Evolutionary conservation across 192 early-diverging fungal genomes (phyloP), one percentile per base, ranked within the genome.

Genomic region (Oehlia diaphana): DNA sequence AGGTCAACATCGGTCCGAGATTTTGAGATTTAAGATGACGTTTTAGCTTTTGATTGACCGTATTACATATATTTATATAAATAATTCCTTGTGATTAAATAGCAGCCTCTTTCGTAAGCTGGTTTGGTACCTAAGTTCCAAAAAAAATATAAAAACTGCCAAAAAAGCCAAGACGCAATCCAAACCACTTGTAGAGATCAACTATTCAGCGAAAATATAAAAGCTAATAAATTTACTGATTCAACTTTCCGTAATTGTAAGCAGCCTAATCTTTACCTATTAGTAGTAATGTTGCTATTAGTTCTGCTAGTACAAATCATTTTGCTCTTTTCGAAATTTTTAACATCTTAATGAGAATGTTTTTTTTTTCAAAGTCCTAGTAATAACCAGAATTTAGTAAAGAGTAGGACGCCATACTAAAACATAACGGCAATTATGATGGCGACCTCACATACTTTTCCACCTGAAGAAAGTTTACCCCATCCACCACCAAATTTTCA

Each of bases 361-460:
- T 58, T 58, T 58, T 58, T 58, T 58, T 58, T 58, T 58, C 53
- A 58, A 50, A 58, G 53, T 58, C 53, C 19, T 58, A 58, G 19
- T 21, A 58, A 58, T 58, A 19, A 70, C 68, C 33, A 44, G 68
- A 70, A 70, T 44, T 70, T 70, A 70, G 68, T 10, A 70, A 4
- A 70, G 6, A 66, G 21, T n/a, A 63, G 74, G 74, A 39, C 35
- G 74, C 62, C 74, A 61, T 76, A 76, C 14, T 63, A 31, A 42
- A 35, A 64, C 58, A 23, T 61, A 35, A 76, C 47, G 28, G 74
- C 74, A 78, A 78, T 69, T 69, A 78, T 78, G 77, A 78, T 78
- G 77, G 77, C 77, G 77, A 78, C 65, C 67, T 78, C 77, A 64
- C 77, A 78, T 31, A 26, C 77, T 35, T 78, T 78, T 26, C 66